phyloP scores from a whole-genome alignment of 306 rosid species.

The Argentina anserina region DNA sequence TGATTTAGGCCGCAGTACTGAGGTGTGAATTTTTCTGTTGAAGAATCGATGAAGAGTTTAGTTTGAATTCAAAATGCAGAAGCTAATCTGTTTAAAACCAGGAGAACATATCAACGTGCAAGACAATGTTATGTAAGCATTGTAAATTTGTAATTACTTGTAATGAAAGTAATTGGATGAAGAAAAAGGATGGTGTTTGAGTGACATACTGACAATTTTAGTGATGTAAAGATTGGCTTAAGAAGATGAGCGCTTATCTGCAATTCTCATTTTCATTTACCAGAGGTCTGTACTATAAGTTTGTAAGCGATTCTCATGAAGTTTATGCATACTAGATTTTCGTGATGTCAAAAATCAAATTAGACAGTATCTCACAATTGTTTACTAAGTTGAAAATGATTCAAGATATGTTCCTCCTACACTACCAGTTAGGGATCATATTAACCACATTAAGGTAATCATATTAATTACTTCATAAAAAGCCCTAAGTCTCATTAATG shows the following conservation, averaged over 20 bases:
- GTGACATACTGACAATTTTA: background rate
- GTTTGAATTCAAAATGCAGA: background rate
- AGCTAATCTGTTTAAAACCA: background rate
- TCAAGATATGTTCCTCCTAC: background rate
- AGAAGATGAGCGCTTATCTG: background rate
- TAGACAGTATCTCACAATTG: background rate
- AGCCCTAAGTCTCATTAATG: too few species aligned
- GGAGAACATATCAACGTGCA: background rate
- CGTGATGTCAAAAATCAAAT: background rate
- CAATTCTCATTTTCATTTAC: background rate
- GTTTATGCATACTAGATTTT: background rate
- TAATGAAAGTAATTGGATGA: background rate
- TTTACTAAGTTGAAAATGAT: background rate
- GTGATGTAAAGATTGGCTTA: background rate
- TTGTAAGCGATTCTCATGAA: background rate
- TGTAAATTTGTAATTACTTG: background rate
- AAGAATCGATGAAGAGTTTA: background rate
- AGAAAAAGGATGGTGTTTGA: background rate
- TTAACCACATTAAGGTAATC: too few species aligned
- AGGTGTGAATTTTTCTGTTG: constrained; percentile 4
- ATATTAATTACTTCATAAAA: too few species aligned
- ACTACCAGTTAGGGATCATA: background rate
- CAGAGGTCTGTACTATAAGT: background rate
- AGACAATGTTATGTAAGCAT: background rate
- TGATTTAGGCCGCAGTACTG: constrained; percentile 38